Base-by-base conservation (phyloP, 352 stramenopile species). In the Pythium pyrilobum region DNA sequence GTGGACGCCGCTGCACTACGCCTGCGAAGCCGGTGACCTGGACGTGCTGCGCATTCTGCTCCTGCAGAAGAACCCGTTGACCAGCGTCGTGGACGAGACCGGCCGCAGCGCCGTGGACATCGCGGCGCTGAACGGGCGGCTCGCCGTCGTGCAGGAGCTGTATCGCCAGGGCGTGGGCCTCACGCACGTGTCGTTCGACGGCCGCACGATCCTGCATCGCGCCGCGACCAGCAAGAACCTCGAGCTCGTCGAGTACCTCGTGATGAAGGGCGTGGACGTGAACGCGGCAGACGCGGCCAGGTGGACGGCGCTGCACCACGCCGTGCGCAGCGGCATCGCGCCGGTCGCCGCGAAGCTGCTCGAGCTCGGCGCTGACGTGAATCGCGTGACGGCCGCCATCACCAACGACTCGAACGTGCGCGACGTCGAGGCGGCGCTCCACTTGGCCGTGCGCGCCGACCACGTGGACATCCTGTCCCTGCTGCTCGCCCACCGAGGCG, bases 71-170 rank as follows among this genome's bases (percentile, higher is more conserved):
- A 21, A 15, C 16, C 38, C 6, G 37, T 16, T 4, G 27, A 34
- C 11, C 13, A 28, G 31, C 18, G 20, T 20, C 12, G 21, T 33
- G 3, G 67, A 79, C 34, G 40, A 51, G 15, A 58, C 77, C 8
- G 68, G 71, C 10, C 62, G 58, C 2, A 73, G 62, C 5, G 59
- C 71, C 4, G 25, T 77, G 9, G 75, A 67, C 58, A 56, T 80
- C 12, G 72, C 72, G 3, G 69, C 64, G 12, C 31, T 66, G 12
- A 61, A 67, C 46, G 72, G 72, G 0, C 63, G 71, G 32, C 36
- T 77, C 10, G 55, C 62, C 23, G 42, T 79, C 16, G 66, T 81
- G 10, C 44, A 56, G 7, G 68, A 65, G 31, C 52, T 83, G n/a
- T 52, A 56, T 7, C 47, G 69, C 16, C 54, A 78, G 25, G 66